phyloP scores from a whole-genome alignment of 2,329 filamentous ascomycete species.

The Trichophyton benhamiae region DNA sequence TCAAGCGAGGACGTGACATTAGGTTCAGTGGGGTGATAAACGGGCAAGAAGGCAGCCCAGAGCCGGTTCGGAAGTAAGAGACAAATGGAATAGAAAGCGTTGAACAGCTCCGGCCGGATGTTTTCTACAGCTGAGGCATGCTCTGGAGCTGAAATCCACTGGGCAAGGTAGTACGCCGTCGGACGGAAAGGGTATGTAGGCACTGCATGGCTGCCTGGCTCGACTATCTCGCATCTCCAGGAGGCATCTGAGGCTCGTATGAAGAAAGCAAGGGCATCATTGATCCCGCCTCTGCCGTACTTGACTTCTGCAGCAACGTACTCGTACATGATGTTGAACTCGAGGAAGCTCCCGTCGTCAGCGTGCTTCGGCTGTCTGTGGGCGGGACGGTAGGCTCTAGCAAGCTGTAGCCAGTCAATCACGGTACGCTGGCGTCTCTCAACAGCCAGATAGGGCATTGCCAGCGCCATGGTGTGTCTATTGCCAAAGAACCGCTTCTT shows the following conservation, averaged over 20 bases:
- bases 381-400: slow-evolving; percentile 18
- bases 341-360: slow-evolving; percentile 5
- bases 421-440: slow-evolving; percentile 26
- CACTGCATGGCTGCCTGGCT: neutral
- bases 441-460: slow-evolving; percentile 30
- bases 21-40: slow-evolving; percentile 30
- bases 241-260: slow-evolving; percentile 16
- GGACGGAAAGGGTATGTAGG: slow-evolving; percentile 14
- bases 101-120: slow-evolving; percentile 22
- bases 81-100: slow-evolving; percentile 19
- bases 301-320: slow-evolving; percentile 25
- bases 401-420: slow-evolving; percentile 26
- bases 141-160: slow-evolving; percentile 17
- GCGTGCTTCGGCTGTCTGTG: slow-evolving; percentile 9
- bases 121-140: slow-evolving; percentile 16
- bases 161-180: slow-evolving; percentile 19
- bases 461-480: slow-evolving; percentile 14
- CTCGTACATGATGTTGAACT: slow-evolving; percentile 19
- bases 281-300: slow-evolving; percentile 27
- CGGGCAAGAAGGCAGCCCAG: slow-evolving; percentile 20
- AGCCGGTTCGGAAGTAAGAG: slow-evolving; percentile 10
- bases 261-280: slow-evolving; percentile 23
- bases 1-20: slow-evolving; percentile 22
- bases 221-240: neutral
- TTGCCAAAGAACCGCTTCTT: slow-evolving; percentile 23